phyloP scores from a whole-genome alignment of 2,329 filamentous ascomycete species.

The Ophiostoma ulmi region DNA sequence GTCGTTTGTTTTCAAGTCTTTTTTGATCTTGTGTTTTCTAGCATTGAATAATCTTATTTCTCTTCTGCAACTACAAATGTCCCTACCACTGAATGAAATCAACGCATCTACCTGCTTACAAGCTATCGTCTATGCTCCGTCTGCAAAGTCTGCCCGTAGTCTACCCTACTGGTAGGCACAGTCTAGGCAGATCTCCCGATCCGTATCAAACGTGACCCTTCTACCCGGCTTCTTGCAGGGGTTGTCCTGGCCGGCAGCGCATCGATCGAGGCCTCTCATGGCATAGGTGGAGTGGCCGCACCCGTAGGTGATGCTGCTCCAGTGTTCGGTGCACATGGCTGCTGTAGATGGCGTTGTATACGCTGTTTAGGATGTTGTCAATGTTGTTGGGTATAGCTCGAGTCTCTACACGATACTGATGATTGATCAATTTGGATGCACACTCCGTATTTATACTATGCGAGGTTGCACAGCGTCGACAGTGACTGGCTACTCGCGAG shows the following conservation, averaged over 20 bases:
- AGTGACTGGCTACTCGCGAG: not conserved
- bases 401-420: no score
- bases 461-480: not conserved
- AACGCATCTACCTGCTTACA: not conserved
- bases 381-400: no score
- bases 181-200: not conserved
- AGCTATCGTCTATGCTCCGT: no score
- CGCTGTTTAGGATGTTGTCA: not conserved
- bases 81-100: not conserved
- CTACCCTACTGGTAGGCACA: not conserved
- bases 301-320: not conserved
- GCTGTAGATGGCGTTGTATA: not conserved
- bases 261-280: not conserved
- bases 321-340: not conserved
- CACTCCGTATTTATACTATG: not conserved
- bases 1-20: not conserved
- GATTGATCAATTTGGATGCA: no score
- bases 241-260: not conserved
- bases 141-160: no score
- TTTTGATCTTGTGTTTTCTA: not conserved
- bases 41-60: conserved; percentile 3
- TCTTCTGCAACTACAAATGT: not conserved
- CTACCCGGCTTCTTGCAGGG: not conserved
- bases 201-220: no score
- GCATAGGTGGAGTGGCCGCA: not conserved